Conservation (phyloP, 805 yeast genomes). For the Candida koratica region DNA sequence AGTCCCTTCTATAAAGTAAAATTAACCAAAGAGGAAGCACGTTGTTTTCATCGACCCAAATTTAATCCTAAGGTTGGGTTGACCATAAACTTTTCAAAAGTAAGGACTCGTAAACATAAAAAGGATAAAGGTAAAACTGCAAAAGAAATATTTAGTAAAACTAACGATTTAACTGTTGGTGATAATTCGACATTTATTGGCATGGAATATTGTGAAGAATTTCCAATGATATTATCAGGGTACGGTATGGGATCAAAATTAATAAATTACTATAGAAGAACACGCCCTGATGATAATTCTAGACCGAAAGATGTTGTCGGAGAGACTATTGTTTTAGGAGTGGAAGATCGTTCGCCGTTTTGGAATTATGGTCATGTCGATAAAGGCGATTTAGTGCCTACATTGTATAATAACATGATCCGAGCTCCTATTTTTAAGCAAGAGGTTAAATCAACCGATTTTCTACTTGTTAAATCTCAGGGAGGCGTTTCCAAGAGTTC, state of each 20-base stretch:
- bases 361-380: conserved; percentile 98
- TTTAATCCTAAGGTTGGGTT: conserved; percentile 78
- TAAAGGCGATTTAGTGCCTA: conserved; percentile 89
- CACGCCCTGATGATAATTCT: conserved; percentile 69
- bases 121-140: conserved; percentile 82
- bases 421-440: conserved; percentile 93
- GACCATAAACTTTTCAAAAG: conserved; percentile 66
- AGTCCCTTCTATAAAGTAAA: conserved; percentile 86
- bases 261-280: conserved; percentile 88
- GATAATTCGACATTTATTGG: conserved; percentile 76
- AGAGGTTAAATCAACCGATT: conserved; percentile 74
- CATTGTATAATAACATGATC: conserved; percentile 84
- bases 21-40: conserved; percentile 58
- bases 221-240: conserved; percentile 75
- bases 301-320: conserved; percentile 89
- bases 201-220: conserved; percentile 88
- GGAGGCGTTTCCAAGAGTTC: conserved; percentile 55
- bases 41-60: conserved; percentile 77
- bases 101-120: conserved; percentile 78
- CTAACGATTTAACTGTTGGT: conserved; percentile 76
- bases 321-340: conserved; percentile 94
- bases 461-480: conserved; percentile 71
- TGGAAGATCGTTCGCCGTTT: conserved; percentile 93
- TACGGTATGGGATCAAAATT: conserved; percentile 96
- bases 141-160: conserved; percentile 63